Conservation (phyloP, 768 basidiomycete genomes). For the Tricholoma bakamatsutake region DNA sequence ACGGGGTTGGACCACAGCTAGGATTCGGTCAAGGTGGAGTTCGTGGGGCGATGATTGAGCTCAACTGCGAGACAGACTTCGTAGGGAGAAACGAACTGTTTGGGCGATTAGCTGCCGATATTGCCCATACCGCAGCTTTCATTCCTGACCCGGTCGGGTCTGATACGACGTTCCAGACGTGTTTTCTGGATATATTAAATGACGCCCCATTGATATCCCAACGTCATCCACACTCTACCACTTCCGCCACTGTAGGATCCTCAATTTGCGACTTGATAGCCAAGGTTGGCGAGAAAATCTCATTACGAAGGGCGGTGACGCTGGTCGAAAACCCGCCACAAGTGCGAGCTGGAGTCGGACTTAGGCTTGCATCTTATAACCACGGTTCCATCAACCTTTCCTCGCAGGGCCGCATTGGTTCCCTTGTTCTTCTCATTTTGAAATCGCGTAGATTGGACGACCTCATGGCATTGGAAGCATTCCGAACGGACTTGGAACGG, state of each 20-base stretch:
- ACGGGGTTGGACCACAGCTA: constrained; percentile 39
- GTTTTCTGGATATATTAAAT: constrained; percentile 42
- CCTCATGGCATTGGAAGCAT: constrained; percentile 39
- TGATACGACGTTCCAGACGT: constrained; percentile 36
- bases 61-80: constrained; percentile 97
- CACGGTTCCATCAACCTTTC: constrained; percentile 50
- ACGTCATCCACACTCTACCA: constrained; percentile 25
- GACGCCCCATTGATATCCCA: constrained; percentile 65
- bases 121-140: constrained; percentile 81
- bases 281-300: constrained; percentile 77
- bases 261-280: constrained; percentile 68
- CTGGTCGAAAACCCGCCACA: constrained; percentile 36
- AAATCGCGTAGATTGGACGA: constrained; percentile 40
- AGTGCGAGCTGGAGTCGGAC: constrained; percentile 29
- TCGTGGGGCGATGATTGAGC: constrained; percentile 82
- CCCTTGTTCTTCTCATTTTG: constrained; percentile 50
- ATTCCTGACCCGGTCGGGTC: constrained; percentile 39
- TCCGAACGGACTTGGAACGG: constrained; percentile 49
- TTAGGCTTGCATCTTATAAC: constrained; percentile 50
- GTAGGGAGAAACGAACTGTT: constrained; percentile 86
- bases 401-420: constrained; percentile 52
- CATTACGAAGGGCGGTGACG: constrained; percentile 53
- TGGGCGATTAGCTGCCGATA: constrained; percentile 63
- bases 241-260: constrained; percentile 45
- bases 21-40: constrained; percentile 38